Base-by-base conservation (phyloP, 2,329 filamentous ascomycete genomes). In the Gliomastix tumulicola region DNA sequence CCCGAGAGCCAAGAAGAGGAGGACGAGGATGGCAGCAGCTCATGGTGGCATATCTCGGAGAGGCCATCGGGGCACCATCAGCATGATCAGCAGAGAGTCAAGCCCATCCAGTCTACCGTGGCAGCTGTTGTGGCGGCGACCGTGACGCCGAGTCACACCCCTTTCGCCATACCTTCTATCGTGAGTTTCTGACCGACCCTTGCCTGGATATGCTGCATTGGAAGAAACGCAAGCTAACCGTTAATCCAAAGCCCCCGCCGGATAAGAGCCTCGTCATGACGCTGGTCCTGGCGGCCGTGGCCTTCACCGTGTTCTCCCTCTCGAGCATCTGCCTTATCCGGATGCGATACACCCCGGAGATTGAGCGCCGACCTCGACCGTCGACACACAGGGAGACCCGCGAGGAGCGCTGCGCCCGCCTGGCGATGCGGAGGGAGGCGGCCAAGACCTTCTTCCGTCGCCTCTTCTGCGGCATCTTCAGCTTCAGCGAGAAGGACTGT, bases 401-500 rank as follows among this genome's bases (percentile, higher is more conserved):
- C n/a, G 37, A 41, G 11, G 47, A 55, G 34, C 53, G 55, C 33
- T 50, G 48, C 5, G 46, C 43, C 17, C 46, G 47, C 7, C 47
- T 50, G 17, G 40, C 40, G 10, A 48, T 50, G 5, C 49, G 54
- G 30, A 44, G 48, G 11, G 48, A 49, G 33, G 46, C 48, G 12
- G 45, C 44, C 22, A 38, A 38, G 3, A 30, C 47, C 17, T 53
- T 55, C 21, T 49, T 60, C 41, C 37, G 48, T 4, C 47, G 53
- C 21, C 38, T 66, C 16, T 42, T 63, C 27, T 42, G 48, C 30
- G 52, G 56, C 38, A 43, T 51, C 32, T 37, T 46, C 15, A 27
- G 42, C 32, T 47, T 49, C 16, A 53, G 54, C 16, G 55, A 59
- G 38, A 56, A 57, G 49, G 52, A 59, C 27, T 51, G 13, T 7